Conservation (phyloP, 1,139 yeast species). For the Candida neerlandica region DNA sequence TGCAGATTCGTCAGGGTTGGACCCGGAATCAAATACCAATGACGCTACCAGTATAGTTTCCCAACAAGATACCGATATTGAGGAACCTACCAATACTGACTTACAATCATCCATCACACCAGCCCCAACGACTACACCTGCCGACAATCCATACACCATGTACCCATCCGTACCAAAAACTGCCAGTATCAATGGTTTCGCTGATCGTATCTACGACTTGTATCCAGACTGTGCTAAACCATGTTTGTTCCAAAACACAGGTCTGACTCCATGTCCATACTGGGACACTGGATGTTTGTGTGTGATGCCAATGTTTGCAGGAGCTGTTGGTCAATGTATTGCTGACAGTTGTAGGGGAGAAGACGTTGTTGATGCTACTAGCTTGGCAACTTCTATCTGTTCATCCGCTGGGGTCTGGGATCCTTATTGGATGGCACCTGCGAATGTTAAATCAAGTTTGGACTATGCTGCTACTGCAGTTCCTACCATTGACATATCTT, state of each 20-base stretch:
- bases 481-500: neutral
- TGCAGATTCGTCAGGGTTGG: conserved; percentile 1
- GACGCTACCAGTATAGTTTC: neutral
- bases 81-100: too few species aligned
- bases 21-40: neutral
- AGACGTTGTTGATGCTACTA: conserved; percentile 40
- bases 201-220: conserved; percentile 31
- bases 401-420: conserved; percentile 44
- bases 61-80: neutral
- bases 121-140: conserved; percentile 10
- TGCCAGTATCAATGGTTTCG: conserved; percentile 39
- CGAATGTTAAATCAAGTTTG: conserved; percentile 34
- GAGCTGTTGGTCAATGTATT: conserved; percentile 32
- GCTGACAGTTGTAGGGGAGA: conserved; percentile 33
- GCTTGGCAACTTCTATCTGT: conserved; percentile 44
- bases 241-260: conserved; percentile 28
- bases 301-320: conserved; percentile 34
- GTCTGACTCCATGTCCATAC: conserved; percentile 35
- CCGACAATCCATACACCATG: conserved; percentile 21
- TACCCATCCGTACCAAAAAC: conserved; percentile 38
- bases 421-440: conserved; percentile 40
- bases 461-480: conserved; percentile 30
- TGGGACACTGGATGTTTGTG: conserved; percentile 44
- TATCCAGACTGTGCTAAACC: conserved; percentile 28
- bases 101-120: neutral